These are phyloP conservation scores for Allomyces macrogynus DNA, from an alignment of 192 early-diverging fungal species.

Conservation along the genomic window DNA sequence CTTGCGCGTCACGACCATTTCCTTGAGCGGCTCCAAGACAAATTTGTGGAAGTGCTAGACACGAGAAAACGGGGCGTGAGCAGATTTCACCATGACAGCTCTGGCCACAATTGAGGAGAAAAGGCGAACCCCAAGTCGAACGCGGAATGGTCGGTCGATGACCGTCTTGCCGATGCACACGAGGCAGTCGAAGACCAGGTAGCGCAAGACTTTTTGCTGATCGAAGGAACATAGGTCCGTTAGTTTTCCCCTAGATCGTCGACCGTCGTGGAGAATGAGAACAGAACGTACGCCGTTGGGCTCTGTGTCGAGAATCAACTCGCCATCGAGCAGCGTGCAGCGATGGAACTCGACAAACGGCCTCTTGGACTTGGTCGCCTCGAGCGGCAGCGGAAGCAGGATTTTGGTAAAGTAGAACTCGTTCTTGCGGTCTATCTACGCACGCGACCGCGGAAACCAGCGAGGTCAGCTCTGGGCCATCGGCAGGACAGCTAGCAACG, in stretches of 20 bases:
- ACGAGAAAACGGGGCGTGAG: not conserved
- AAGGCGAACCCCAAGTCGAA: slow-evolving; percentile 45
- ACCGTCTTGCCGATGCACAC: slow-evolving; percentile 29
- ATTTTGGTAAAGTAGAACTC: slow-evolving; percentile 42
- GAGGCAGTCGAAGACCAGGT: slow-evolving; percentile 57
- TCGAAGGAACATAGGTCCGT: not conserved
- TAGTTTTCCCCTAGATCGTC: not conserved
- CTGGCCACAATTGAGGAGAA: not conserved
- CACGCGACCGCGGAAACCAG: not conserved
- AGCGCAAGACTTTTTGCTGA: slow-evolving; percentile 15
- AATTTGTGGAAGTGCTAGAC: slow-evolving; percentile 36
- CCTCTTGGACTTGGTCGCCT: slow-evolving; percentile 3
- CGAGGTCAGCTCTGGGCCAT: not conserved
- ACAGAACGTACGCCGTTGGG: slow-evolving; percentile 22
- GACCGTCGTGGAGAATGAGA: too few relatives aligned
- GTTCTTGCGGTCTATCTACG: slow-evolving; percentile 44
- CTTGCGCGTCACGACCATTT: slow-evolving; percentile 17
- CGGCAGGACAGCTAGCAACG: not conserved
- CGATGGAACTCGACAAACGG: slow-evolving; percentile 21
- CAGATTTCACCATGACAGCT: not conserved
- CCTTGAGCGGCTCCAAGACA: slow-evolving; percentile 42
- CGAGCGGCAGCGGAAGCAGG: slow-evolving; percentile 36
- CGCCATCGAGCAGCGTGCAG: slow-evolving; percentile 73
- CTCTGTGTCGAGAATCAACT: slow-evolving; percentile 62
- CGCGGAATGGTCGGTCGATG: slow-evolving; percentile 32